Evolutionary conservation across 192 early-diverging fungal genomes (phyloP).

Genomic region (Funneliformis mosseae): DNA sequence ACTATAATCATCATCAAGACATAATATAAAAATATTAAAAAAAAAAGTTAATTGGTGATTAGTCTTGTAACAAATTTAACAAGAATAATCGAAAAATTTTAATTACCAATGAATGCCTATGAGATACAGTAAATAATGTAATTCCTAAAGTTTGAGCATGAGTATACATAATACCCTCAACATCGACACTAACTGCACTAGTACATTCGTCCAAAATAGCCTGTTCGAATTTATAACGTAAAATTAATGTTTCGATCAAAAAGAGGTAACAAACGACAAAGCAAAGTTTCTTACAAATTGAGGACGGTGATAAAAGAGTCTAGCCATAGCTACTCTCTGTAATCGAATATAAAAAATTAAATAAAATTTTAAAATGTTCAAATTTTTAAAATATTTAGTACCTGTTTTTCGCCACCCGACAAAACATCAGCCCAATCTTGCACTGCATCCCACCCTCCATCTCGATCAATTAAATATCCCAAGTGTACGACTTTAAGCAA

Average conservation of each 20-base stretch:
- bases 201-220: conserved; percentile 81
- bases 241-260: background rate
- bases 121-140: conserved; percentile 66
- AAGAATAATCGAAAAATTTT: background rate
- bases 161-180: conserved; percentile 76
- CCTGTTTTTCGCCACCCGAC: conserved; percentile 78
- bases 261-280: background rate
- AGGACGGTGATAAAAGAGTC: conserved; percentile 83
- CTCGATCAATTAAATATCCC: conserved; percentile 64
- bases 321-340: conserved; percentile 74
- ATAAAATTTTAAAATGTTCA: background rate
- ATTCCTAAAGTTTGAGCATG: conserved; percentile 60
- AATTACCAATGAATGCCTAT: conserved; percentile 50
- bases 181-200: conserved; percentile 76
- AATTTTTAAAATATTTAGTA: background rate
- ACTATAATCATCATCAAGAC: background rate
- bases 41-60: background rate
- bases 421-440: conserved; percentile 81
- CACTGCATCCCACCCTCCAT: conserved; percentile 74
- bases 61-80: background rate
- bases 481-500: conserved; percentile 74
- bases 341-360: background rate
- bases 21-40: background rate
- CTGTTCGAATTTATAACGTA: conserved; percentile 20
- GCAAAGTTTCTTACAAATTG: conserved; percentile 61